phyloP scores from a whole-genome alignment of 2,329 filamentous ascomycete species.

The Apiospora hydei region DNA sequence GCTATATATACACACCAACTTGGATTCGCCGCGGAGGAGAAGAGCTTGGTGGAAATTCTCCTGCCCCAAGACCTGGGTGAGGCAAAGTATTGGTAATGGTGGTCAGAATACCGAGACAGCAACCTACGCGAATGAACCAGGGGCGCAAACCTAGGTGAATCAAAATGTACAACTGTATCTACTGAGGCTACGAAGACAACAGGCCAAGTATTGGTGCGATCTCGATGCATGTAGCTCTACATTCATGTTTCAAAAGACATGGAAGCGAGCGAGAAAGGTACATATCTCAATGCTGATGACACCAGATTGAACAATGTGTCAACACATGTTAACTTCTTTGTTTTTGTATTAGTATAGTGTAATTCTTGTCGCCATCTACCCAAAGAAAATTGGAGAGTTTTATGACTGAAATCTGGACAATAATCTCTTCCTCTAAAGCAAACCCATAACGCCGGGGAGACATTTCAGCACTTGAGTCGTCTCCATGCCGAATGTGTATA shows the following conservation, averaged over 20 bases:
- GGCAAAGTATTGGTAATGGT: too few species aligned
- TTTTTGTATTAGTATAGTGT: neutral
- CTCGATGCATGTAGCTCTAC: neutral
- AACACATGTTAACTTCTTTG: neutral
- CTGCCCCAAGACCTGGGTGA: neutral
- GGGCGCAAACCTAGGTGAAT: neutral
- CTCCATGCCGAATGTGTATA: slow-evolving; percentile 42
- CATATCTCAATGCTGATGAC: neutral
- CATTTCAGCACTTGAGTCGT: slow-evolving; percentile 65
- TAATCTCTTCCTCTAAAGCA: slow-evolving; percentile 7
- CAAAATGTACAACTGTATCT: too few species aligned
- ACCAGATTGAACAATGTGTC: neutral
- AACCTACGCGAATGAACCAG: neutral
- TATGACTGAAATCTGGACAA: neutral
- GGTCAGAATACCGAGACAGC: neutral
- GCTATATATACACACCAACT: neutral
- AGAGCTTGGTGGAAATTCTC: neutral
- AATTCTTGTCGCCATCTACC: neutral
- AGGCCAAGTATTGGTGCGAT: neutral
- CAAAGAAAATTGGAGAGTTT: neutral
- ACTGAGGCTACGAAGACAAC: neutral
- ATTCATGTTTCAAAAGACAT: neutral
- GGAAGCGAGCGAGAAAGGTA: neutral
- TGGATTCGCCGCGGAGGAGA: neutral
- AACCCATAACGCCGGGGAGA: slow-evolving; percentile 50